phyloP scores from a whole-genome alignment of 495 filamentous ascomycete genomes.

The Cercophora scortea region DNA sequence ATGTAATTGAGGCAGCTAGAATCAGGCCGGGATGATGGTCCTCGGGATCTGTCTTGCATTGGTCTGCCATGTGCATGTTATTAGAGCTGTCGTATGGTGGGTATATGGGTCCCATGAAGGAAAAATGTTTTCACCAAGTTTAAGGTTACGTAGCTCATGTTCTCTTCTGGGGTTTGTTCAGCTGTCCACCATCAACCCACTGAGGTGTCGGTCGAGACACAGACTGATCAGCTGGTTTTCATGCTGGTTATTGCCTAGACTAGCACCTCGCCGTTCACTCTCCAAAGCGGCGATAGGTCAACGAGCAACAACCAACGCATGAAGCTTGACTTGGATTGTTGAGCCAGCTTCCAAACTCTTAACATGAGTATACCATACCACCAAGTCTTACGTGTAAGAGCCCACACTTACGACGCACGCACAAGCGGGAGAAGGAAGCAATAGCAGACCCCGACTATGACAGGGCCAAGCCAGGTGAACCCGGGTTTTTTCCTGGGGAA shows the following conservation, averaged over 20 bases:
- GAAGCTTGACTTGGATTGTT: background rate
- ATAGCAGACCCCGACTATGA: background rate
- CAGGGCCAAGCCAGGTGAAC: background rate
- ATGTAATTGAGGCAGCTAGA: background rate
- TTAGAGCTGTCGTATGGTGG: background rate
- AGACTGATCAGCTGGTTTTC: too few relatives aligned
- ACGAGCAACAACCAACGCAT: background rate
- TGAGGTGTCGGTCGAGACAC: background rate
- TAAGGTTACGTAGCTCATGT: too few relatives aligned
- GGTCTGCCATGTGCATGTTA: background rate
- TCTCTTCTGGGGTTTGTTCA: too few relatives aligned
- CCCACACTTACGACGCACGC: too few relatives aligned
- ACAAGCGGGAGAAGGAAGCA: background rate
- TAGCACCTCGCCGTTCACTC: too few relatives aligned
- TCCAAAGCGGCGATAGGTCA: background rate
- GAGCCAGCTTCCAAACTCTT: background rate
- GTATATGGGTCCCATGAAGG: too few relatives aligned
- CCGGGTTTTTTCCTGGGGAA: background rate
- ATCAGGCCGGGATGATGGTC: background rate
- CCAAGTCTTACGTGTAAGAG: too few relatives aligned
- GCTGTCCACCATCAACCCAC: background rate
- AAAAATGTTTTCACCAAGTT: too few relatives aligned
- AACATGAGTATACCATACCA: background rate
- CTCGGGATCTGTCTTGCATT: background rate
- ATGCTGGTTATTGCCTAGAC: too few relatives aligned